Evolutionary conservation across 768 basidiomycete species (phyloP).

Genomic region (Guyanaporus albipodus): DNA sequence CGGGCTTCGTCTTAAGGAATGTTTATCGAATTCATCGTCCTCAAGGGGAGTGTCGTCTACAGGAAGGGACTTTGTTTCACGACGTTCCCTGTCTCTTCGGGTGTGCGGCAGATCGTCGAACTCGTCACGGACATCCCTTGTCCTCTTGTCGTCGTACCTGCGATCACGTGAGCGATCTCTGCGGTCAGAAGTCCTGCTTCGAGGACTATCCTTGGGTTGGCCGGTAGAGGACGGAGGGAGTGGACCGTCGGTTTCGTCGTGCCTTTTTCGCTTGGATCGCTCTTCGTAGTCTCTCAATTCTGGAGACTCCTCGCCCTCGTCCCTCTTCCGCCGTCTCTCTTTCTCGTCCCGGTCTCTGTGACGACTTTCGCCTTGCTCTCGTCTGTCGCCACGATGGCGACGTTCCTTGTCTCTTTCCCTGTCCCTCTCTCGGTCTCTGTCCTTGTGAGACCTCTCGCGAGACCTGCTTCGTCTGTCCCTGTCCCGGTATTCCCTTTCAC

Average conservation of each 20-base stretch:
- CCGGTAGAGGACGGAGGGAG: slow-evolving; percentile 31
- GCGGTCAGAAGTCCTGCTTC: slow-evolving; percentile 41
- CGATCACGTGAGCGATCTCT: slow-evolving; percentile 53
- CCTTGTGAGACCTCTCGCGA: slow-evolving; percentile 46
- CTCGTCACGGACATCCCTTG: slow-evolving; percentile 52
- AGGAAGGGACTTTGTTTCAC: slow-evolving; percentile 38
- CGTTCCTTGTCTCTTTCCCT: slow-evolving; percentile 34
- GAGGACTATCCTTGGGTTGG: slow-evolving; percentile 46
- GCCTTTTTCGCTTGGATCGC: slow-evolving; percentile 62
- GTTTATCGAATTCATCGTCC: slow-evolving; percentile 30
- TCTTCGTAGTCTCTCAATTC: slow-evolving; percentile 47
- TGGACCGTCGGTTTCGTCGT: slow-evolving; percentile 50
- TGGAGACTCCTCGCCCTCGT: slow-evolving; percentile 52
- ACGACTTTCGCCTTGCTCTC: slow-evolving; percentile 52
- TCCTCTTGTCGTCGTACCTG: slow-evolving; percentile 48
- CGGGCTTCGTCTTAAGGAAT: slow-evolving; percentile 34
- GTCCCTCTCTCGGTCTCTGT: slow-evolving; percentile 31
- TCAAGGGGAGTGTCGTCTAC: slow-evolving; percentile 39
- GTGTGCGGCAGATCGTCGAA: slow-evolving; percentile 51
- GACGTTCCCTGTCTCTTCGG: slow-evolving; percentile 41
- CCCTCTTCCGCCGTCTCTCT: slow-evolving; percentile 64
- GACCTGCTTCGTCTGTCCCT: slow-evolving; percentile 45
- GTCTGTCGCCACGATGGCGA: slow-evolving; percentile 44
- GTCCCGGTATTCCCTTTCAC: slow-evolving; percentile 49
- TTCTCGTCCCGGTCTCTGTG: slow-evolving; percentile 50